Percentiles rank a stretch among this genome's conserved stretches.
These are phyloP conservation scores for Alternaria atra DNA, from an alignment of 2,329 filamentous ascomycete species.

Conservation along the genomic window DNA sequence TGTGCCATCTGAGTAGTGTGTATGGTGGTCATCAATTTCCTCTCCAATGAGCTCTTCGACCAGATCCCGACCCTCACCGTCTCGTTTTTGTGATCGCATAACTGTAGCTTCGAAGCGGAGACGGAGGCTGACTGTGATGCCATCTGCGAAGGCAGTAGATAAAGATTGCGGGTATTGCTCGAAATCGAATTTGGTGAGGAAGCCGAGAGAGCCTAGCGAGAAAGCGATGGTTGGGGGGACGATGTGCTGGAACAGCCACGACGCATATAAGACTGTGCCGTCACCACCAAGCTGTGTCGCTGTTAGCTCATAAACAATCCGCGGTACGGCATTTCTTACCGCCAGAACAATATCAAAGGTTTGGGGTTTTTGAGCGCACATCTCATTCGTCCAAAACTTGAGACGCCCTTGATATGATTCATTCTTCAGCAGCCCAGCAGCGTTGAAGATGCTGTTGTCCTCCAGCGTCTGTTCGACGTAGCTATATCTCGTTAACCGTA, in stretches of 20 bases:
- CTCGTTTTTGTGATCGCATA: slow-evolving; percentile 74
- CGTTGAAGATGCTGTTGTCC: slow-evolving; percentile 77
- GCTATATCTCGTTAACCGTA: slow-evolving; percentile 33
- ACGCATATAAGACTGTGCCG: slow-evolving; percentile 95
- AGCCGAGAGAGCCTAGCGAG: slow-evolving; percentile 88
- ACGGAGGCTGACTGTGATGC: slow-evolving; percentile 86
- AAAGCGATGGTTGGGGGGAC: slow-evolving; percentile 95
- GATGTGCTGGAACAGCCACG: slow-evolving; percentile 95
- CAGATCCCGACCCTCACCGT: slow-evolving; percentile 58
- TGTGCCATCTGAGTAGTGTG: slow-evolving; percentile 83
- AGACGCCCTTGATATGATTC: slow-evolving; percentile 67
- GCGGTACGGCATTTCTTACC: slow-evolving; percentile 43
- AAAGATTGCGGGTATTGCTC: slow-evolving; percentile 75
- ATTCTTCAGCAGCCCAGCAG: slow-evolving; percentile 71
- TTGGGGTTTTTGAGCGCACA: slow-evolving; percentile 81
- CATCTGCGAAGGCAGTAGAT: slow-evolving; percentile 76
- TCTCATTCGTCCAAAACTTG: slow-evolving; percentile 82
- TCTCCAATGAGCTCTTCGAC: slow-evolving; percentile 91
- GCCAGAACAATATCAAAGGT: slow-evolving; percentile 94
- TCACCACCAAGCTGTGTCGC: slow-evolving; percentile 76
- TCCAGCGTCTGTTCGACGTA: slow-evolving; percentile 80
- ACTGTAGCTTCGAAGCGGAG: slow-evolving; percentile 92
- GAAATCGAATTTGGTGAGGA: slow-evolving; percentile 97
- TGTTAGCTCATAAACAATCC: slow-evolving; percentile 8
- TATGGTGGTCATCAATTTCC: slow-evolving; percentile 82